Evolutionary conservation across 31 red algal genomes (phyloP).

Genomic region (Asparagopsis taxiformis): DNA sequence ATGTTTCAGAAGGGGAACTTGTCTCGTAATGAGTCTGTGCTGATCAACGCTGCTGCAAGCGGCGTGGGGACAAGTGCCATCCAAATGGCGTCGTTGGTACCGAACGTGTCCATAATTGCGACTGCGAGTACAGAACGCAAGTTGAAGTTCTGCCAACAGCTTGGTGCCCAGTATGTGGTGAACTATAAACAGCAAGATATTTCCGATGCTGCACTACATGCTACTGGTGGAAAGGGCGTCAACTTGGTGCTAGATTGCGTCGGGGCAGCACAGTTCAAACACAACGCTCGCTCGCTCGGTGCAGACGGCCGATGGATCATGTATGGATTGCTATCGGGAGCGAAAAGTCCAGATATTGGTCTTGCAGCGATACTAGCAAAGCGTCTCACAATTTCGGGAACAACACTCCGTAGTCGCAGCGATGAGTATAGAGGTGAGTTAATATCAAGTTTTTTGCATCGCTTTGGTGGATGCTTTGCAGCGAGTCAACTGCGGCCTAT

Average conservation of each 20-base stretch:
- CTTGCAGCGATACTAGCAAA: slow-evolving; percentile 71
- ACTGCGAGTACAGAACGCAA: slow-evolving; percentile 63
- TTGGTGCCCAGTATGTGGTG: slow-evolving; percentile 62
- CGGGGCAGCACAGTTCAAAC: slow-evolving; percentile 68
- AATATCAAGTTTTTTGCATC: slow-evolving; percentile 31
- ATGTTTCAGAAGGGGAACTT: slow-evolving; percentile 51
- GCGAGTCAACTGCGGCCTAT: slow-evolving; percentile 29
- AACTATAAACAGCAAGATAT: slow-evolving; percentile 50
- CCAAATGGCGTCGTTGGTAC: slow-evolving; percentile 64
- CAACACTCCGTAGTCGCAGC: slow-evolving; percentile 76
- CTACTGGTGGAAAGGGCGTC: slow-evolving; percentile 38
- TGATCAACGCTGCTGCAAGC: slow-evolving; percentile 78
- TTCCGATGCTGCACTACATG: slow-evolving; percentile 23
- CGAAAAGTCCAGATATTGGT: slow-evolving; percentile 28
- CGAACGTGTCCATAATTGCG: slow-evolving; percentile 69
- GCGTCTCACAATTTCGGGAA: slow-evolving; percentile 68
- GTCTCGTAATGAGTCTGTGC: slow-evolving; percentile 44
- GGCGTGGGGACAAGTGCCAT: slow-evolving; percentile 88
- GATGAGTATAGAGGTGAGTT: slow-evolving; percentile 63
- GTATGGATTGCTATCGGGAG: slow-evolving; percentile 79
- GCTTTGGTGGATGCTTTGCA: slow-evolving; percentile 37
- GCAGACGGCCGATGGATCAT: slow-evolving; percentile 84
- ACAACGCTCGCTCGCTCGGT: slow-evolving; percentile 34
- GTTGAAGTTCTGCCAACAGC: slow-evolving; percentile 50
- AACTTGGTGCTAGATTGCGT: slow-evolving; percentile 92